Evolutionary conservation across 495 filamentous ascomycete genomes (phyloP).

Genomic region (Thermothielavioides terrestris): DNA sequence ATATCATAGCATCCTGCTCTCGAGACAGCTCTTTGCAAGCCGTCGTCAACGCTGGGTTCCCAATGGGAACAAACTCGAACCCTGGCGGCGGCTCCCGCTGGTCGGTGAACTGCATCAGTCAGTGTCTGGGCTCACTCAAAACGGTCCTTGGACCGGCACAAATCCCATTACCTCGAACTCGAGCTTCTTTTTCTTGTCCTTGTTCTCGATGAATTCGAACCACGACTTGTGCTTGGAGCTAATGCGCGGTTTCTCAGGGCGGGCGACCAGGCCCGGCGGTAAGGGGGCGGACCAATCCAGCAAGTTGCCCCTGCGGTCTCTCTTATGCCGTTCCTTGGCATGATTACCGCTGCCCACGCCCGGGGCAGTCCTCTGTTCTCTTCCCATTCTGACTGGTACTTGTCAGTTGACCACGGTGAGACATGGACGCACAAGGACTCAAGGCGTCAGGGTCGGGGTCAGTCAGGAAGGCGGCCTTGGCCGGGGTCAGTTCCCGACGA

Average conservation of each 20-base stretch:
- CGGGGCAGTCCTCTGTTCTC: conserved; percentile 21
- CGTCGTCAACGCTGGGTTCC: conserved; percentile 64
- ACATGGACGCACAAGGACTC: background rate
- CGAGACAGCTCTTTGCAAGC: conserved; percentile 74
- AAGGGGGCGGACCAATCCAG: conserved; percentile 26
- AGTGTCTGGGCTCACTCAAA: conserved; percentile 9
- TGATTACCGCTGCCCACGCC: conserved; percentile 17
- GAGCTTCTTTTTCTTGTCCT: conserved; percentile 49
- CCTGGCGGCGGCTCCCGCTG: conserved; percentile 53
- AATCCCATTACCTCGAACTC: conserved; percentile 36
- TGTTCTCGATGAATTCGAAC: conserved; percentile 47
- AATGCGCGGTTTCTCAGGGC: conserved; percentile 22
- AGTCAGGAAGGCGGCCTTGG: background rate
- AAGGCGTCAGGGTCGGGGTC: background rate
- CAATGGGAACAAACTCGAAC: conserved; percentile 76
- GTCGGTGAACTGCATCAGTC: conserved; percentile 36
- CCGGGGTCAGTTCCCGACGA: background rate
- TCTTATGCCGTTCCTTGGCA: conserved; percentile 30
- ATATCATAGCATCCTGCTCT: conserved; percentile 55
- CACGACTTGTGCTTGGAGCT: conserved; percentile 45
- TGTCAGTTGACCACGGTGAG: background rate
- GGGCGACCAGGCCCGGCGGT: conserved; percentile 25
- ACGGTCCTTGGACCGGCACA: background rate
- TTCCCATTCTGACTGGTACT: conserved; percentile 19
- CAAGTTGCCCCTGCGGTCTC: conserved; percentile 19